Conservation (phyloP, 2,329 filamentous ascomycete genomes). For the Aureobasidium sp. region DNA sequence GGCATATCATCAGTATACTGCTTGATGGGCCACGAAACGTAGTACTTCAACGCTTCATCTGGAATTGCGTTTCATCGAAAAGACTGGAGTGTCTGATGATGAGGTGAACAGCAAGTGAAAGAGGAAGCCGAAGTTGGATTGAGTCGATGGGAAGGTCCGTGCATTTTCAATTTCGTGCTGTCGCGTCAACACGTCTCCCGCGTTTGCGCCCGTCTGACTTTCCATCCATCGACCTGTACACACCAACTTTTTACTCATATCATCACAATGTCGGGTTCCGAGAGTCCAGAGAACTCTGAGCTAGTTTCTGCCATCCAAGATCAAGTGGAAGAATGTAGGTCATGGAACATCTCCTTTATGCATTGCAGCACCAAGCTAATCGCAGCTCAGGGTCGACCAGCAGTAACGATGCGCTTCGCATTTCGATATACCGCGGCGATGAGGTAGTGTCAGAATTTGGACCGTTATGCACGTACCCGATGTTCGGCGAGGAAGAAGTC, state of each 20-base stretch:
- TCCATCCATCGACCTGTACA: not conserved
- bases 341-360: not conserved
- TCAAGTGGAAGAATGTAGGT: conserved; percentile 15
- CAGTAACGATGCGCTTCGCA: conserved; percentile 53
- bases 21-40: not conserved
- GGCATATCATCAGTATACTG: not conserved
- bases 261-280: conserved; percentile 4
- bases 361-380: not conserved
- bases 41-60: not conserved
- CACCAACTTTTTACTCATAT: not conserved
- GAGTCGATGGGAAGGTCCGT: not conserved
- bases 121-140: not conserved
- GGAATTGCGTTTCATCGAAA: not conserved
- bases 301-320: conserved; percentile 8
- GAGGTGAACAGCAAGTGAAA: not conserved
- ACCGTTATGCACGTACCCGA: conserved; percentile 80
- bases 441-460: conserved; percentile 59
- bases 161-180: not conserved
- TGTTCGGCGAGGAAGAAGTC: conserved; percentile 86
- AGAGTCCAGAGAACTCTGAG: conserved; percentile 9
- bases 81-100: not conserved
- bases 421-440: conserved; percentile 49
- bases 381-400: conserved; percentile 41
- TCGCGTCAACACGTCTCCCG: not conserved
- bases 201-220: not conserved